Conservation (phyloP, 441 rosid genomes). For the Corymbia calophylla region DNA sequence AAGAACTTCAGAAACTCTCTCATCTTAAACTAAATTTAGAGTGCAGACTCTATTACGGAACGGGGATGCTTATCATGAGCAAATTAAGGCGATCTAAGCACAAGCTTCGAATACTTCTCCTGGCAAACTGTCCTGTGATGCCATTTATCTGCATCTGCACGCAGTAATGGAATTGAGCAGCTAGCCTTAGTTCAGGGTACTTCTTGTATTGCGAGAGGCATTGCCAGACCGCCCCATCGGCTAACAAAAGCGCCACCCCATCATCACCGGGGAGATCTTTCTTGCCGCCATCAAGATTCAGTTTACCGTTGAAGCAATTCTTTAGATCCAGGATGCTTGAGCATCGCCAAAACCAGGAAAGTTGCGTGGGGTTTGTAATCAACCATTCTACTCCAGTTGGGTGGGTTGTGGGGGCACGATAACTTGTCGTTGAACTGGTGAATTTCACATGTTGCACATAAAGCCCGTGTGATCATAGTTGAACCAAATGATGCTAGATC, state of each 20-base stretch:
- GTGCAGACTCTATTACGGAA: neutral
- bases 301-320: neutral
- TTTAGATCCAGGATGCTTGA: neutral
- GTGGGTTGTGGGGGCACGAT: neutral
- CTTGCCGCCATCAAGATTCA: neutral
- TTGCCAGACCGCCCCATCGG: neutral
- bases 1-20: neutral
- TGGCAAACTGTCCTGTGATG: neutral
- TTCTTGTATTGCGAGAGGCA: neutral
- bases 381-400: neutral
- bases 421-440: neutral
- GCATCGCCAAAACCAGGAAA: neutral
- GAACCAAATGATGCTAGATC: neutral
- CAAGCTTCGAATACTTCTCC: neutral
- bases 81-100: neutral
- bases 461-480: neutral
- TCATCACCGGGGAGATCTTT: neutral
- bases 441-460: neutral
- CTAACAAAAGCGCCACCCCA: neutral
- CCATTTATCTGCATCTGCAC: neutral
- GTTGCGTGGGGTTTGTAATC: rapidly evolving
- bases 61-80: neutral
- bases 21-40: neutral
- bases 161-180: neutral
- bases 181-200: neutral